Base-by-base conservation (phyloP, 495 filamentous ascomycete species). In the Annulohypoxylon maeteangense region DNA sequence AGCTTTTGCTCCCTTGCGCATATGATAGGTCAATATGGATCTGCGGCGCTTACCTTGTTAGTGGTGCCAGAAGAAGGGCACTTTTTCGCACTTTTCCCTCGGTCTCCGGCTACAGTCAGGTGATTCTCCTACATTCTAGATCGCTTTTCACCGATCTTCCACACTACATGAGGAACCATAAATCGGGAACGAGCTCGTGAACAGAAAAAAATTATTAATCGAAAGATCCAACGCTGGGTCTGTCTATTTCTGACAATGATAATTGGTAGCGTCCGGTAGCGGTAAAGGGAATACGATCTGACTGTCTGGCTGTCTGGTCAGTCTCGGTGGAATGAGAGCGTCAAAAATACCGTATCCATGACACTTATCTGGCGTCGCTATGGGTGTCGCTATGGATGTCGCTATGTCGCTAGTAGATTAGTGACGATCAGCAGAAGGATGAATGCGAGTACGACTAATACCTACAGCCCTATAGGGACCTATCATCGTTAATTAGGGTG, bases 41-140 rank as follows among this genome's bases (percentile, higher is more conserved):
- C 71, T 64, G 74, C 75, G 59, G 78, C 77, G 77, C 77, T 79
- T 80, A 77, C 78, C 65, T 36, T 65, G 65, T 73, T 68, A 68
- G 70, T 73, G 50, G 54, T 68, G 47, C 70, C 70, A 65, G 59
- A 29, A 18, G 48, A 56, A 58, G 47, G 55, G 65, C 40, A 38
- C 56, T 16, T 50, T 63, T 71, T 71, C 23, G 10, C 23, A n/a
- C 23, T n/a, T 51, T 51, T 51, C 47, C 34, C 45, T 72, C 47
- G 20, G 59, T 48, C 69, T 67, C 67, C 45, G 59, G 65, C 64
- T 25, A 54, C 64, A 10, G 59, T 72, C 60, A 67, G 48, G 65
- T 72, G 59, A 65, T 67, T 59, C 47, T 34, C 34, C 14, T 38
- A 3, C 25, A 72, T 60, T 68, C 70, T 68, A 68, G 69, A 62